phyloP scores from a whole-genome alignment of 805 yeast genomes.

The Metschnikowia cerradonensis region DNA sequence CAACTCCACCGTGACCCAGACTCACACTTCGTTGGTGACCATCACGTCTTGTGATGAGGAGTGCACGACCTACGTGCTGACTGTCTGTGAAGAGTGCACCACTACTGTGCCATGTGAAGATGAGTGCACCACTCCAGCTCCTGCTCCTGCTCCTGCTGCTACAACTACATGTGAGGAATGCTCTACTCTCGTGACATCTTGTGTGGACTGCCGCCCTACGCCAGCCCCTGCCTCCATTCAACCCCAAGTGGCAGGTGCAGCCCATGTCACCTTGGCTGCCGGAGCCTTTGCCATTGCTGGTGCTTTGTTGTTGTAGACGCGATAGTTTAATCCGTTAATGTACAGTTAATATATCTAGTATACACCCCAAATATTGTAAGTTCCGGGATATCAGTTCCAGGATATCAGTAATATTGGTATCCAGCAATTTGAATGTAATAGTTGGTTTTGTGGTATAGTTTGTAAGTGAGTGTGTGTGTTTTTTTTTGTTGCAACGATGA shows the following conservation, averaged over 20 bases:
- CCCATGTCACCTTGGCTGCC: conserved; percentile 11
- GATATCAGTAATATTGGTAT: too few species aligned
- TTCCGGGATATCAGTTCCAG: too few species aligned
- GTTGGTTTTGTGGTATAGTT: too few species aligned
- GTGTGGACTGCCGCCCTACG: not conserved
- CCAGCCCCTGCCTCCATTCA: not conserved
- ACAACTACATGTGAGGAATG: not conserved
- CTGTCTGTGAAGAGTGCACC: conserved; percentile 13
- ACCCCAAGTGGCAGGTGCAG: conserved; percentile 9
- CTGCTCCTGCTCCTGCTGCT: not conserved
- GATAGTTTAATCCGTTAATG: not conserved
- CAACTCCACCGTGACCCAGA: conserved; percentile 16
- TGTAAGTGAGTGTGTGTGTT: too few species aligned
- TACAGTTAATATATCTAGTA: too few species aligned
- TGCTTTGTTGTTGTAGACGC: conserved; percentile 13
- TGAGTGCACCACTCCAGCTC: conserved; percentile 1
- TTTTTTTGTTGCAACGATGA: too few species aligned
- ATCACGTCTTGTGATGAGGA: conserved; percentile 23
- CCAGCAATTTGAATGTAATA: too few species aligned
- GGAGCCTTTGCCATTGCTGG: conserved; percentile 14
- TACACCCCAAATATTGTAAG: too few species aligned
- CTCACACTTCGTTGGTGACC: conserved; percentile 22
- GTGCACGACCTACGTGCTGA: not conserved
- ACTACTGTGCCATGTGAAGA: conserved; percentile 3
- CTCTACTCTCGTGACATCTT: not conserved